Conservation (phyloP, 768 basidiomycete genomes). For the Mycena filopes region DNA sequence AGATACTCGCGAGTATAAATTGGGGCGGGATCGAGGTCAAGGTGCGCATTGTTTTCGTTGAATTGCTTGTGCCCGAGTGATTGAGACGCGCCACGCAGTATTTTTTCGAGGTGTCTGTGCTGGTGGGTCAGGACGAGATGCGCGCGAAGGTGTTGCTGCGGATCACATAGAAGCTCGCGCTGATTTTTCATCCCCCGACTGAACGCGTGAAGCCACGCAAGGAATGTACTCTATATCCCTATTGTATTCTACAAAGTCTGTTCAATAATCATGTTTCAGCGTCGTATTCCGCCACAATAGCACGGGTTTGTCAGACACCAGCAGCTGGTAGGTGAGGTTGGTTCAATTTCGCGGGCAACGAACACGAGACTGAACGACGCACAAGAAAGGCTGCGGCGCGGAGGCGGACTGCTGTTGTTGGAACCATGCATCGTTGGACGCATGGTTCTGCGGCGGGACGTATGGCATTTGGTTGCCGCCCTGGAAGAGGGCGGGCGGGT, state of each 20-base stretch:
- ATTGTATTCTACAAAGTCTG: slow-evolving; percentile 2
- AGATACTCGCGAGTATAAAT: slow-evolving; percentile 53
- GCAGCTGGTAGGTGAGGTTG: neutral
- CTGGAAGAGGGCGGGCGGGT: neutral
- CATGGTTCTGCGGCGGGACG: neutral
- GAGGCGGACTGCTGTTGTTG: too few species aligned
- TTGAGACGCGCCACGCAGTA: slow-evolving; percentile 6
- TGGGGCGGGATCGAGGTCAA: slow-evolving; percentile 57
- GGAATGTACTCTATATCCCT: neutral
- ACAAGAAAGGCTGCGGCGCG: neutral
- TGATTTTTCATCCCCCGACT: too few species aligned
- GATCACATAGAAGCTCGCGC: slow-evolving; percentile 14
- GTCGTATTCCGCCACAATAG: neutral
- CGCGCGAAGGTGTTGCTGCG: slow-evolving; percentile 10
- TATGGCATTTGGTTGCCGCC: neutral
- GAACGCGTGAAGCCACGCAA: too few species aligned
- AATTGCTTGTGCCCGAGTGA: neutral
- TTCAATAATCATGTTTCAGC: neutral
- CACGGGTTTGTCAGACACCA: neutral
- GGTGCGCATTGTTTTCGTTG: slow-evolving; percentile 45
- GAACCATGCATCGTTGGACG: neutral
- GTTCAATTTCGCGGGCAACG: neutral
- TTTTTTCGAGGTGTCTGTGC: slow-evolving; percentile 24
- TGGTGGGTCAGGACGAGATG: slow-evolving; percentile 25
- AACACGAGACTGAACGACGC: neutral